Base-by-base conservation (phyloP, 1,284 basidiomycete species). In the Ganoderma lucidum region DNA sequence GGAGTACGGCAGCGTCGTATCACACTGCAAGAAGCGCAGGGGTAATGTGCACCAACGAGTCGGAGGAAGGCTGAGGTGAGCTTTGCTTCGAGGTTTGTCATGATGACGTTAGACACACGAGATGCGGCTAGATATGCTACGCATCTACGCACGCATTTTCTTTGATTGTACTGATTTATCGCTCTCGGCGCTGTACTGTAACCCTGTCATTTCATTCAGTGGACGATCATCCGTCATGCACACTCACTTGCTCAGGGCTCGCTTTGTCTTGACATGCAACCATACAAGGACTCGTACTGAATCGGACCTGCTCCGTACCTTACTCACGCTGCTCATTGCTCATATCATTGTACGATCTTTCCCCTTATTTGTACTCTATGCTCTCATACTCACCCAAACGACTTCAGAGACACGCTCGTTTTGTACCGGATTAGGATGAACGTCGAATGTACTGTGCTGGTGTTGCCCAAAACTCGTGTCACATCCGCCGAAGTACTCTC, bases 21-120 rank as follows among this genome's bases (percentile, higher is more conserved):
- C 72, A 74, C 61, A 75, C 74, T n/a, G 74, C 71, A 62, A 56
- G 55, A 60, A 75, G 73, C 41, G 44, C 42, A 17, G 74, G 73
- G 44, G 53, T 41, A 19, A 23, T 23, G 23, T 64, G 67, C 19
- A 59, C 65, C 35, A 66, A 66, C 6, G 64, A 70, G 3, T 48
- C 58, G 53, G 72, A 72, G 55, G 70, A 68, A 44, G 41, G 61
- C 23, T 68, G 65, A 68, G 48, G 56, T 59, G 62, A 56, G 66
- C 45, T 3, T 35, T 42, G 44, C 39, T 53, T 59, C 15, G 62
- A 28, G 28, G n/a, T 42, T 8, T 30, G 23, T 41, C 39, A 41
- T 39, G 53, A 42, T 67, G 64, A 30, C 39, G 23, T 51, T 61
- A 56, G 39, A 32, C 10, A 37, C 44, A 37, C 48, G 41, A 61